A percentile compares a stretch with the other conserved stretches of the same genome.
These are phyloP conservation scores for Afroboletus lepidellus DNA, from an alignment of 1,284 basidiomycete species.

Conservation along the genomic window DNA sequence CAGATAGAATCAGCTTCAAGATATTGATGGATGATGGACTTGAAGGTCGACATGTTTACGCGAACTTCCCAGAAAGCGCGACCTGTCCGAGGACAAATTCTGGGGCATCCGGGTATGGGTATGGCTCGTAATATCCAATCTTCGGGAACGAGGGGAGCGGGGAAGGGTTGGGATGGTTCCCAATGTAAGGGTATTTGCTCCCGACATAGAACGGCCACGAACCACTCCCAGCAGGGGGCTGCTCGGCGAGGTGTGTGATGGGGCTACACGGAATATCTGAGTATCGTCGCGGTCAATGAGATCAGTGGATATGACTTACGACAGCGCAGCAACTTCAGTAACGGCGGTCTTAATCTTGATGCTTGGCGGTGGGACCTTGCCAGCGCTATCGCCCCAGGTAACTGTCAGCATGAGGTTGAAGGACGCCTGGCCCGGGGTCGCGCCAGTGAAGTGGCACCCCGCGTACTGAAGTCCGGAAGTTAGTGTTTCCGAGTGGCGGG, in stretches of 20 bases:
- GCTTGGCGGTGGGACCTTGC: constrained; percentile 4
- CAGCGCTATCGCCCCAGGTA: constrained; percentile 5
- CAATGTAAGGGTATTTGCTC: constrained; percentile 12
- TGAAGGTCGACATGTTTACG: too few relatives aligned
- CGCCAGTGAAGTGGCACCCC: constrained; percentile 16
- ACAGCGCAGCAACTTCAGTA: background rate
- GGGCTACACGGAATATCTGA: constrained; percentile 4
- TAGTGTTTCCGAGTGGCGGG: background rate
- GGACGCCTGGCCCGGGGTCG: background rate
- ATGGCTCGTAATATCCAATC: background rate
- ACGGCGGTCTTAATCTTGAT: constrained; percentile 3
- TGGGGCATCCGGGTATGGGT: constrained; percentile 4
- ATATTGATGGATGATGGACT: too few relatives aligned
- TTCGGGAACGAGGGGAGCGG: constrained; percentile 11
- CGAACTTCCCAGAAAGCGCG: background rate
- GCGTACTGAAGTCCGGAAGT: background rate
- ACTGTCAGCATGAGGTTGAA: constrained; percentile 1
- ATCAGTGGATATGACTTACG: constrained; percentile 4
- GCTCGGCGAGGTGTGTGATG: background rate
- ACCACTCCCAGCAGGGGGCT: constrained; percentile 1
- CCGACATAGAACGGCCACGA: constrained; percentile 6
- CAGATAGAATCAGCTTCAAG: too few relatives aligned
- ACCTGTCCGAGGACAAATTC: constrained; percentile 9
- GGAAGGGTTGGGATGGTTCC: constrained; percentile 1
- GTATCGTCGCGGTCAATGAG: too few relatives aligned